Evolutionary conservation across 2,329 filamentous ascomycete species (phyloP), one percentile per base, ranked within the genome.

Genomic region (Knufia petricola): DNA sequence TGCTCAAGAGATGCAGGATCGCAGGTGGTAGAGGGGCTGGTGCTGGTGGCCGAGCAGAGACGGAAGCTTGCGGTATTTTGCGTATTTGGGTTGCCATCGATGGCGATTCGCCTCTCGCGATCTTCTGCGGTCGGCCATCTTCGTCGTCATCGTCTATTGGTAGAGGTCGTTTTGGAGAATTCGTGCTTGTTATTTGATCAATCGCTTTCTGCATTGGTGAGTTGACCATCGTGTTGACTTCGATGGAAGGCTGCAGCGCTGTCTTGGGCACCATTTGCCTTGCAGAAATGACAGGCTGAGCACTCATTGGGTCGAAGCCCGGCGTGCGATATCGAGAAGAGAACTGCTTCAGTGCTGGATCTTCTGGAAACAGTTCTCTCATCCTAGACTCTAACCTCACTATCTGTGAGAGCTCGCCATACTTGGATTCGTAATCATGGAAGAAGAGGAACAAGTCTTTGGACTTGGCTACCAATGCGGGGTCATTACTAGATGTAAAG

Each of bases 341-440:
- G 64, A 95, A 96, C 52, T 81, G 79, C 12, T 75, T 69, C 32
- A 95, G 74, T 49, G 78, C 82, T 2, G 87, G 83, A 59, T 95
- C 90, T 50, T 89, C 82, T 0, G 89, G 89, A 65, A 87, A 98
- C n/a, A 95, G 75, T 61, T 95, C 88, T 19, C 79, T 78, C 88
- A 98, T 96, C 40, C 92, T 82, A 59, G 83, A 84, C 66, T 98
- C 94, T 13, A 98, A 74, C 63, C 94, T 92, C 55, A 82, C 80
- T 47, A 98, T 87, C 59, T 96, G 89, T 4, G 85, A 80, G 3
- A 96, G 76, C 63, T 98, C 92, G 49, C 94, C 92, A 60, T 89
- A 98, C 55, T 88, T 82, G 9, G 88, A 89, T 69, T 98, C 92
- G 63, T 94, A 95, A 58, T 89, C 84, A 67, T 98, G 90, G 64